Percentiles rank a stretch among this genome's conserved stretches.
Conservation (phyloP, 352 stramenopile genomes). For the Peronospora destructor region DNA sequence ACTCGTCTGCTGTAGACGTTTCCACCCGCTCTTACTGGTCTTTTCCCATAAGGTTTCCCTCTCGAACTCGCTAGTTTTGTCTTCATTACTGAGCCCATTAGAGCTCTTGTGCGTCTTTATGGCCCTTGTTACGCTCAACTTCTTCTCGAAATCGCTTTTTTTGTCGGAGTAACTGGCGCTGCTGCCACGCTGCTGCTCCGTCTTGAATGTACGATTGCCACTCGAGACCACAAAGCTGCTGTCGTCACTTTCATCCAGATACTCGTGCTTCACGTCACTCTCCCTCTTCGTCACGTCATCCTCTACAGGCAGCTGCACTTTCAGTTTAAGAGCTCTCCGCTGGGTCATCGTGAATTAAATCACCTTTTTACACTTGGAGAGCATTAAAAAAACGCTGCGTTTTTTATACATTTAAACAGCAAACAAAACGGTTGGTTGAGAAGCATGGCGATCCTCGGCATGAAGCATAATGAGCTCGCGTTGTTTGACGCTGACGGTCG, state of each 20-base stretch:
- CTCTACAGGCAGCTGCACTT: conserved; percentile 8
- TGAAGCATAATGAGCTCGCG: conserved; percentile 53
- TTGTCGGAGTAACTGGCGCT: conserved; percentile 1
- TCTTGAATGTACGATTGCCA: background rate
- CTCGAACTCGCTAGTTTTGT: no score
- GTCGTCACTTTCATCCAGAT: conserved; percentile 13
- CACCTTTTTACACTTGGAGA: background rate
- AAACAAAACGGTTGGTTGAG: background rate
- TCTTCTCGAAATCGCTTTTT: background rate
- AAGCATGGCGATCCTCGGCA: conserved; percentile 35
- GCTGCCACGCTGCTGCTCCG: background rate
- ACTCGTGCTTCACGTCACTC: conserved; percentile 1
- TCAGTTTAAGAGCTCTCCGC: conserved; percentile 7
- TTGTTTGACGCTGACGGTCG: conserved; percentile 35
- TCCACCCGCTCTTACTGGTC: no score
- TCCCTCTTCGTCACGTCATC: conserved; percentile 29
- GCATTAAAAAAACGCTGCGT: background rate
- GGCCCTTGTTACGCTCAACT: background rate
- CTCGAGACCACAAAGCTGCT: conserved; percentile 9
- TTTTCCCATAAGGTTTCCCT: no score
- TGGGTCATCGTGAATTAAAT: background rate
- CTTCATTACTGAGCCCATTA: background rate
- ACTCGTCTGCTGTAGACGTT: no score
- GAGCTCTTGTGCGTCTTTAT: no score
- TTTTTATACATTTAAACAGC: conserved; percentile 2